Conservation (phyloP, 2,329 filamentous ascomycete genomes). For the Trichoderma brevicompactum region DNA sequence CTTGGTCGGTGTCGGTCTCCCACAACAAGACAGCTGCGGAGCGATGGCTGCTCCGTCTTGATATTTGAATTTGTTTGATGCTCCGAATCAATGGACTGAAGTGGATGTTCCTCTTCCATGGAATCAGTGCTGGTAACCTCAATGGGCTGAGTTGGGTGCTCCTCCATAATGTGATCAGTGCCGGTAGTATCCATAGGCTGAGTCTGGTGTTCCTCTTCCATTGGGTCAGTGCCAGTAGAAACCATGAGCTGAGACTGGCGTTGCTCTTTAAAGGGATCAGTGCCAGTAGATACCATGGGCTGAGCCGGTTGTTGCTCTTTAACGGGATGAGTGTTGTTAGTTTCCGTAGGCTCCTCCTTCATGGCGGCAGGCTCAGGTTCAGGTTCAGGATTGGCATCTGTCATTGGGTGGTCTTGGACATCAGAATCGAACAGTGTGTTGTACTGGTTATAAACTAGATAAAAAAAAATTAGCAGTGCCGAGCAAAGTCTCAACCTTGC, state of each 20-base stretch:
- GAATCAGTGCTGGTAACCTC: neutral
- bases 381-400: neutral
- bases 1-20: neutral
- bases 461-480: neutral
- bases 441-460: slow-evolving; percentile 35
- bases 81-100: neutral
- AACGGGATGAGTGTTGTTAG: neutral
- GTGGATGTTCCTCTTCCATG: neutral
- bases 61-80: too few species aligned
- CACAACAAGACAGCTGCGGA: neutral
- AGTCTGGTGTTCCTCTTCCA: too few species aligned
- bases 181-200: too few species aligned
- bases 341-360: neutral
- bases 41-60: neutral
- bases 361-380: neutral
- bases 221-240: too few species aligned
- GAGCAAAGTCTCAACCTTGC: neutral
- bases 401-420: neutral
- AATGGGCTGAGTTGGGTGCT: neutral
- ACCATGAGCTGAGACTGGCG: too few species aligned
- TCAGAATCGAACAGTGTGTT: slow-evolving; percentile 26
- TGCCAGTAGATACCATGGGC: too few species aligned
- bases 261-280: too few species aligned
- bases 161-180: too few species aligned
- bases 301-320: neutral